Base-by-base conservation (phyloP, 148 eudicot genomes). In the Polygonum maritimum region DNA sequence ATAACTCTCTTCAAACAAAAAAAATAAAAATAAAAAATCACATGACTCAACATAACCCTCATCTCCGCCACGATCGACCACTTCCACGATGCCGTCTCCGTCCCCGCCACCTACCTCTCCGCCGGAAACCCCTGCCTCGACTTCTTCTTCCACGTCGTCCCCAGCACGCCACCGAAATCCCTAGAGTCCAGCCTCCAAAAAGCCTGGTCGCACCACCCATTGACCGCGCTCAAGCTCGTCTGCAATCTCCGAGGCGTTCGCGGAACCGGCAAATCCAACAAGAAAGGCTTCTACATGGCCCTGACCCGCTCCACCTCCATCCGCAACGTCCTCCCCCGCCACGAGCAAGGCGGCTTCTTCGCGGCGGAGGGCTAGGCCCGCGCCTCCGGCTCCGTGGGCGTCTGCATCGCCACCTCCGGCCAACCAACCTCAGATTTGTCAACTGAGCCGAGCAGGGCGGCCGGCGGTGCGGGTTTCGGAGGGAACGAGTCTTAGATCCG, bases 361-460 rank as follows among this genome's bases (percentile, higher is more conserved):
- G 89, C 97, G 1, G 98, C 98, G 0, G 98, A 94, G 75, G 98
- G 95, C 0, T 94, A 94, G 75, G 98, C 98, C 0, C 95, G 98
- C 4, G 93, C 98, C 55, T 79, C 90, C 2, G 90, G 92, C 13
- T 75, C 77, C 21, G 97, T 91, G 3, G 98, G 98, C 0, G 93
- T 94, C 14, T 94, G 98, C 58, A 94, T 94, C 52, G 98, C 98
- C 31, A 94, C 95, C 3, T 94, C 98, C 0, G 98, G 98, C 6
- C 98, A 0, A 91, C 98, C 15, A 94, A 94, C 65, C 79, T 94
- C 3, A n/a, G n/a, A n/a, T n/a, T n/a, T n/a, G n/a, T n/a, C n/a
- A n/a, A n/a, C n/a, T n/a, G n/a, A n/a, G n/a, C n/a, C n/a, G n/a
- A n/a, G n/a, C n/a, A n/a, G n/a, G n/a, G n/a, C n/a, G n/a, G n/a